A percentile compares a stretch with the other conserved stretches of the same genome.
phyloP scores from a whole-genome alignment of 768 basidiomycete species.

The Tephrocybe sp. region DNA sequence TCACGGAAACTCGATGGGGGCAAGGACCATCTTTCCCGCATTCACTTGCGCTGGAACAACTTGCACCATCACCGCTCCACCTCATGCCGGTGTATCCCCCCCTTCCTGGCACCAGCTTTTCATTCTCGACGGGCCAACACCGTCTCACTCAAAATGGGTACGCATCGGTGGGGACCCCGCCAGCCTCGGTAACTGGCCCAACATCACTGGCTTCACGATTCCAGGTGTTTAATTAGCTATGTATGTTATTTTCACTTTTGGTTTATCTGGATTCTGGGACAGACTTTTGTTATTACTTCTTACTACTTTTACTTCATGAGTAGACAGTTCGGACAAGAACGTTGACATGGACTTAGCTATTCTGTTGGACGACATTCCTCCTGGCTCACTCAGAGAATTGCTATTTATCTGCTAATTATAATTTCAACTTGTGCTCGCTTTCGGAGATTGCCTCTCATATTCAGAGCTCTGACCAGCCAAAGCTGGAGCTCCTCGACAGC shows the following conservation, averaged over 20 bases:
- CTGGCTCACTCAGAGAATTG: too few relatives aligned
- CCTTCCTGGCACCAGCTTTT: constrained; percentile 81
- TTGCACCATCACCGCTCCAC: constrained; percentile 79
- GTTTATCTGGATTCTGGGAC: constrained; percentile 8
- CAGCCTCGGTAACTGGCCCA: constrained; percentile 71
- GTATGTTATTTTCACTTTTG: constrained; percentile 9
- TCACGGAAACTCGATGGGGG: constrained; percentile 77
- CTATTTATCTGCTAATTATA: too few relatives aligned
- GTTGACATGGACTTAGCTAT: too few relatives aligned
- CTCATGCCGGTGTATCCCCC: constrained; percentile 64
- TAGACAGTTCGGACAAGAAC: not conserved
- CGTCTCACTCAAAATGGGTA: constrained; percentile 73
- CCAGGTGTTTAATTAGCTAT: constrained; percentile 53
- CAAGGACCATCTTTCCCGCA: constrained; percentile 69
- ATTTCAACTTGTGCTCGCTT: too few relatives aligned
- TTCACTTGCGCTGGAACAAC: constrained; percentile 68
- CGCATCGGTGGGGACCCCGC: constrained; percentile 79
- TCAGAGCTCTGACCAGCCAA: too few relatives aligned
- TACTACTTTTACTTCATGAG: constrained; percentile 6
- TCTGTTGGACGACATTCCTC: too few relatives aligned
- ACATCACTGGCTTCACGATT: constrained; percentile 62
- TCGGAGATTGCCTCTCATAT: too few relatives aligned
- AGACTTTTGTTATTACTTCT: too few relatives aligned
- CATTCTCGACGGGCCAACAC: constrained; percentile 76
- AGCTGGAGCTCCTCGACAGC: too few relatives aligned